Conservation (phyloP, 2,329 filamentous ascomycete species). For the Xenoacremonium recifei region DNA sequence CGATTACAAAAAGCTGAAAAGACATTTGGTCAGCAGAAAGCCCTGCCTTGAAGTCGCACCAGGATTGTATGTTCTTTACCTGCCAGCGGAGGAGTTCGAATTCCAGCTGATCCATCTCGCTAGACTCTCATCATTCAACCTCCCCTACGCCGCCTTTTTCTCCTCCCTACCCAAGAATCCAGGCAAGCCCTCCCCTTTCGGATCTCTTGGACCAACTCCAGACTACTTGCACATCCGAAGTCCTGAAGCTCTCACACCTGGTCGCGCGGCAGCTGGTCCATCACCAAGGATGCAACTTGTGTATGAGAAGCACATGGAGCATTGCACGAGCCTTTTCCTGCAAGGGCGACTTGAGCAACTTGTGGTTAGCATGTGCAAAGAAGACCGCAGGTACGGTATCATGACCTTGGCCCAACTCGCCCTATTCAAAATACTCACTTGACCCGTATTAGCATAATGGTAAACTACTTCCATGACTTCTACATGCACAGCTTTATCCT, state of each 20-base stretch:
- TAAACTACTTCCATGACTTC: constrained; percentile 16
- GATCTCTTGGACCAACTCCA: constrained; percentile 1
- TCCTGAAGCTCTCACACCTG: not conserved
- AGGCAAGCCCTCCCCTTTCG: constrained; percentile 6
- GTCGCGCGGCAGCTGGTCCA: not conserved
- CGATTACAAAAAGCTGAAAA: constrained; percentile 2
- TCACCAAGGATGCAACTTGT: constrained; percentile 14
- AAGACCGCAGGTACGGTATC: constrained; percentile 7
- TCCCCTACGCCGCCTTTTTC: constrained; percentile 11
- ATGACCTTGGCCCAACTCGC: not conserved
- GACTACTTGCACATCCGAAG: constrained; percentile 8
- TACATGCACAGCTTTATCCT: constrained; percentile 5
- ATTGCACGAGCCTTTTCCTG: constrained; percentile 6
- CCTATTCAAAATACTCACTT: not conserved
- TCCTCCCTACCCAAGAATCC: not conserved
- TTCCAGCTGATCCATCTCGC: not conserved
- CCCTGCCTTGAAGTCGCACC: not conserved
- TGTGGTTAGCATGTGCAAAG: constrained; percentile 1
- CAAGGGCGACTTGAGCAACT: constrained; percentile 8
- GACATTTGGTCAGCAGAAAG: constrained; percentile 2
- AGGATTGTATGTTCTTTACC: constrained; percentile 6
- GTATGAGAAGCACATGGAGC: constrained; percentile 1
- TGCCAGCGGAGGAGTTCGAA: not conserved
- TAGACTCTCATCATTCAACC: constrained; percentile 8
- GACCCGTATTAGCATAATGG: not conserved